Conservation (phyloP, 2,329 filamentous ascomycete species). For the Kalmusia sp. region DNA sequence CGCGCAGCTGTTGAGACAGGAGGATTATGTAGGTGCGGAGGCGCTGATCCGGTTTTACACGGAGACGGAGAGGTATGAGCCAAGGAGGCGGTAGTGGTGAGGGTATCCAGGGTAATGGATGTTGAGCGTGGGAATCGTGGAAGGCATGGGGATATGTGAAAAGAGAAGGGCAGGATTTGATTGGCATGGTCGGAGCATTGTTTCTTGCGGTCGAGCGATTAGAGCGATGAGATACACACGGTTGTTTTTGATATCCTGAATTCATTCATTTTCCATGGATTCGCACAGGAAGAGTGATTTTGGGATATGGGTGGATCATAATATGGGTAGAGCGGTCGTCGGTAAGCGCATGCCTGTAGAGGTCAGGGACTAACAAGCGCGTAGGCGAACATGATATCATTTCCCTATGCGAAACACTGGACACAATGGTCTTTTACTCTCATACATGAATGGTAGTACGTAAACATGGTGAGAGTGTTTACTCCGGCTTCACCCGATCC, state of each 20-base stretch:
- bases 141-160: background rate
- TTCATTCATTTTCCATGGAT: background rate
- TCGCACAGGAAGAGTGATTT: background rate
- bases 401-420: no score
- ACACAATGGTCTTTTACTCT: no score
- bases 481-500: conserved; percentile 1
- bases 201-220: background rate
- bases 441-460: no score
- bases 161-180: background rate
- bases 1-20: conserved; percentile 71
- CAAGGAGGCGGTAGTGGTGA: conserved; percentile 17
- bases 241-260: conserved; percentile 1
- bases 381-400: no score
- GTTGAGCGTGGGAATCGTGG: conserved; percentile 8
- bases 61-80: conserved; percentile 56
- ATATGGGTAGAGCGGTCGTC: no score
- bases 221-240: background rate
- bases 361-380: no score
- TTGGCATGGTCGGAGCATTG: background rate
- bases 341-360: no score
- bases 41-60: conserved; percentile 77
- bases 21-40: conserved; percentile 72
- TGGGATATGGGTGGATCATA: no score
- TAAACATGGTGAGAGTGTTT: background rate
- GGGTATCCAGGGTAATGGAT: background rate